Conservation (phyloP, 345 rosid genomes). For the Rhizophora apiculata region DNA sequence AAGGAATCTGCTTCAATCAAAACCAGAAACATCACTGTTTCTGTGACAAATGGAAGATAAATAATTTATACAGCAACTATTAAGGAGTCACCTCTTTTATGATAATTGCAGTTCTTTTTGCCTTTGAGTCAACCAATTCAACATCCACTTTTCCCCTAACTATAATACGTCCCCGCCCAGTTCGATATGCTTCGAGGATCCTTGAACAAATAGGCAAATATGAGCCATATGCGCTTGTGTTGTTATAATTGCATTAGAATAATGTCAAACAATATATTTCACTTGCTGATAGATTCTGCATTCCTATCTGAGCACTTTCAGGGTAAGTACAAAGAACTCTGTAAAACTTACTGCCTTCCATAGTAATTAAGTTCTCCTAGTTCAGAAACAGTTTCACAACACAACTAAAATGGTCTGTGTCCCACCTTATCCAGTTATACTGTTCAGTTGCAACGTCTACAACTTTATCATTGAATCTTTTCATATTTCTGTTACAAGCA, state of each 20-base stretch:
- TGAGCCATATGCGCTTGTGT: slow-evolving; percentile 14
- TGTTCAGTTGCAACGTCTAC: neutral
- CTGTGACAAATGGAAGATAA: slow-evolving; percentile 1
- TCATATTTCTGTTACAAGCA: too few relatives aligned
- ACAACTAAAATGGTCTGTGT: neutral
- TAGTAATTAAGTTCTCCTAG: neutral
- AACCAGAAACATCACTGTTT: slow-evolving; percentile 5
- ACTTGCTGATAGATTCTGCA: neutral
- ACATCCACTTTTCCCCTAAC: slow-evolving; percentile 85
- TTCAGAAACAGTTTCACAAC: neutral
- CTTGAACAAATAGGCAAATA: slow-evolving; percentile 35
- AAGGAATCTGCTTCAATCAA: slow-evolving; percentile 67
- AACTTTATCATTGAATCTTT: neutral
- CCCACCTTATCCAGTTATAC: neutral
- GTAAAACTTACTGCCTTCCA: too few relatives aligned
- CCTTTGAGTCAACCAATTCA: slow-evolving; percentile 74
- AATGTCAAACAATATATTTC: slow-evolving; percentile 1
- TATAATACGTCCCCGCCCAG: slow-evolving; percentile 77
- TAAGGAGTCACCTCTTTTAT: slow-evolving; percentile 68
- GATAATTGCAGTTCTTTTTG: slow-evolving; percentile 70
- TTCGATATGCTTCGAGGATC: slow-evolving; percentile 89
- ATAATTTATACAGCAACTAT: slow-evolving; percentile 7
- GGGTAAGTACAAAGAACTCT: too few relatives aligned
- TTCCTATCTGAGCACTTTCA: too few relatives aligned
- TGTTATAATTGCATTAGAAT: neutral